Evolutionary conservation across 306 rosid genomes (phyloP).

Genomic region (Heteromeles arbutifolia): DNA sequence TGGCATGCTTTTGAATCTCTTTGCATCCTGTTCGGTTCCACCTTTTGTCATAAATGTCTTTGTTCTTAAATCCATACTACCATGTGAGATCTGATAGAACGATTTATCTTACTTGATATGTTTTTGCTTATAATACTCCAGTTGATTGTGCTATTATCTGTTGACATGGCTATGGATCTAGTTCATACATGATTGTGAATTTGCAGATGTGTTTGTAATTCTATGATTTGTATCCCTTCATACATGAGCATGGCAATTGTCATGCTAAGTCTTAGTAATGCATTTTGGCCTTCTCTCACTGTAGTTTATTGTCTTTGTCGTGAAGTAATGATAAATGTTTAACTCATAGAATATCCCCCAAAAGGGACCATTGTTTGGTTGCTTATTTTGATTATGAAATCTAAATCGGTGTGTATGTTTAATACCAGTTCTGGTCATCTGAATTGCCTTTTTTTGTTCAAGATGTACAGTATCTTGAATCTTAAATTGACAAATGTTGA

Average conservation of each 20-base stretch:
- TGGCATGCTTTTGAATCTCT: neutral
- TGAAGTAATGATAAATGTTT: neutral
- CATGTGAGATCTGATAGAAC: neutral
- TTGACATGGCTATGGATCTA: neutral
- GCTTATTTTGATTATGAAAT: neutral
- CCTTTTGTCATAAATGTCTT: neutral
- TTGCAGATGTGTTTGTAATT: neutral
- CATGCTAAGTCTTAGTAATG: too few species aligned
- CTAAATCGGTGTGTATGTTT: neutral
- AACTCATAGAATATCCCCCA: too few species aligned
- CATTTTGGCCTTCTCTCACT: too few species aligned
- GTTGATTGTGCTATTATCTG: neutral
- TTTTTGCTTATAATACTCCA: neutral
- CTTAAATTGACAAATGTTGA: neutral
- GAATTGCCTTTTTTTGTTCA: neutral
- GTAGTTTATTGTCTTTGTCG: neutral
- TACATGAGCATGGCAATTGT: neutral
- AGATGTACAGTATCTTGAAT: neutral
- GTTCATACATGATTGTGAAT: neutral
- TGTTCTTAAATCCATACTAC: neutral
- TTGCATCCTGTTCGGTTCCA: neutral
- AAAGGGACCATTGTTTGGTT: too few species aligned
- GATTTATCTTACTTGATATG: neutral
- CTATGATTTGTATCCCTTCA: neutral
- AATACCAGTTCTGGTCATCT: neutral